A percentile compares a stretch with the other conserved stretches of the same genome.
Evolutionary conservation across 306 rosid species (phyloP).

Genomic region (Datisca glomerata): DNA sequence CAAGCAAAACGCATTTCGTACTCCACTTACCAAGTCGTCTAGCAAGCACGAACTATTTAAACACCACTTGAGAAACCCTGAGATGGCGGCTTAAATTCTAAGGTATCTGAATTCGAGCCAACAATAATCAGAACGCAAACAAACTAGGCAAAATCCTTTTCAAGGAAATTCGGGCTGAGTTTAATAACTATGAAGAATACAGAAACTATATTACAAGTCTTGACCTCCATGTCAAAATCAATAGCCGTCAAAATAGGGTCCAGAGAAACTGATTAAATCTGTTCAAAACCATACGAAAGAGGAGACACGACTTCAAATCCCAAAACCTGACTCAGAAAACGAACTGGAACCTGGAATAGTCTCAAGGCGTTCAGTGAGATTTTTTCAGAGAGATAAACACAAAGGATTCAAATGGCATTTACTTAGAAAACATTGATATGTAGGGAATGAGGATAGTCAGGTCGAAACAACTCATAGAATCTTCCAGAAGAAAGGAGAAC

Average conservation of each 20-base stretch:
- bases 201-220: no score
- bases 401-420: constrained; percentile 5
- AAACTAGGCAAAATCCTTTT: constrained; percentile 6
- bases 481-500: neutral
- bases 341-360: constrained; percentile 2
- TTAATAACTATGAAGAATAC: neutral
- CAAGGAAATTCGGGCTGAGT: neutral
- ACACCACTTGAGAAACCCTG: constrained; percentile 2
- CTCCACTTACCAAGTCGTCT: constrained; percentile 15
- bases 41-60: neutral
- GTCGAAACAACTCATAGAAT: neutral
- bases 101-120: constrained; percentile 3
- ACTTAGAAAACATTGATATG: neutral
- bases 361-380: no score
- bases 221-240: no score
- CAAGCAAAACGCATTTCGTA: constrained; percentile 7
- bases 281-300: neutral
- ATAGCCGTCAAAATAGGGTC: neutral
- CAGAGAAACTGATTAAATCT: neutral
- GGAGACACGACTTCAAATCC: constrained; percentile 2
- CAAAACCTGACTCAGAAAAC: constrained; percentile 6
- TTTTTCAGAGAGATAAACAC: neutral
- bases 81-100: neutral
- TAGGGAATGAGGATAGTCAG: neutral
- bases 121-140: constrained; percentile 6